Evolutionary conservation across 2,329 filamentous ascomycete genomes (phyloP), one percentile per base, ranked within the genome.

Genomic region (Tolypocladium guangdongense): DNA sequence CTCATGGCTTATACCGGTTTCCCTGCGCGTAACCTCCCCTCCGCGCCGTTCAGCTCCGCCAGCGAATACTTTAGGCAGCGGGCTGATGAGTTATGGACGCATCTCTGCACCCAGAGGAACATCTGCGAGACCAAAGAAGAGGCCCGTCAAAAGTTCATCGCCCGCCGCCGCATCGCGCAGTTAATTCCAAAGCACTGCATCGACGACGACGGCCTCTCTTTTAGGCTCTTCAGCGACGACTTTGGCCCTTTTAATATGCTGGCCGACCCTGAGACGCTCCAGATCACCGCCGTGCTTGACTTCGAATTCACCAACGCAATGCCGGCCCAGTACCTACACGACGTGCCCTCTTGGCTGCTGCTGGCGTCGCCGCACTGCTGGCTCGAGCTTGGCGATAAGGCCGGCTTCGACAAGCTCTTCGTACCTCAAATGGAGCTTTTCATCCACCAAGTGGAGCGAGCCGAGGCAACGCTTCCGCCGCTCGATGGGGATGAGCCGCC

Each of bases 241-340:
- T 48, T 74, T n/a, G 64, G 62, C 30, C 67, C 68, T 7, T 22
- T 59, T 22, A 73, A 74, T 54, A 69, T 74, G 58, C 66, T 74
- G 30, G 58, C 64, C 12, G 60, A 75, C 50, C 66, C 63, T 11
- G 55, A 63, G 7, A 72, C 64, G 27, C 58, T 69, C 3, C 57
- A 56, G 7, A 68, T 74, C 43, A 70, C 60, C 0, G 70, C 68
- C 1, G 58, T 72, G 20, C 55, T 74, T 37, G 71, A 74, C 54
- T 61, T 66, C 27, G 71, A 73, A 58, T 74, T 71, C 49, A 70
- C 70, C 48, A 71, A 75, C 55, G 59, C 60, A 47, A 67, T 71
- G 65, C 71, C 71, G 1, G 60, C 63, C 2, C 66, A 73, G 55
- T 73, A 67, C 56, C 51, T 65, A 1, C 66, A 66, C 52, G 68